Evolutionary conservation across 2,329 filamentous ascomycete species (phyloP).

Genomic region (Samsoniella hepiali): DNA sequence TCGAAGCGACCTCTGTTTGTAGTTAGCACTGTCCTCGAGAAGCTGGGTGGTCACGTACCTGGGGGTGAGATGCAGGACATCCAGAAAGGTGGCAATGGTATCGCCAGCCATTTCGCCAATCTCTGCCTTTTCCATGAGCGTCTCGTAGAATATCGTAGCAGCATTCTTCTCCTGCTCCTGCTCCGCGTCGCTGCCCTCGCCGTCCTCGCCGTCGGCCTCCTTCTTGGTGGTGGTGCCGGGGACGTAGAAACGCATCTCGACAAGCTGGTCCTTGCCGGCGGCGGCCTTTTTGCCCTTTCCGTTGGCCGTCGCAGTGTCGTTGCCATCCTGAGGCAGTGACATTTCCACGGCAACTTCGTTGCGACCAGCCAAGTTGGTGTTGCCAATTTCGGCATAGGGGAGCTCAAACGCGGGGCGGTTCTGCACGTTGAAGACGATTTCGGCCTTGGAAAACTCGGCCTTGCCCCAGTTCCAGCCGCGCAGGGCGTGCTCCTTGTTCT

Average conservation of each 20-base stretch:
- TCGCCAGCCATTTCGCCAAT: conserved; percentile 99
- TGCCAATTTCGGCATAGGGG: conserved; percentile 94
- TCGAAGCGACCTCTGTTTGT: conserved; percentile 86
- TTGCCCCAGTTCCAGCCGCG: conserved; percentile 99
- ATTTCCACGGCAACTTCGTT: conserved; percentile 98
- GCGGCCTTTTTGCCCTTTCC: conserved; percentile 84
- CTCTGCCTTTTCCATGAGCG: conserved; percentile 95
- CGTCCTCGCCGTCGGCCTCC: conserved; percentile 63
- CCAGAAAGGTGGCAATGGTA: conserved; percentile 94
- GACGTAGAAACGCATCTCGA: conserved; percentile 99
- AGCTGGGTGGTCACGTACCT: conserved; percentile 50
- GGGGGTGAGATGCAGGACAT: conserved; percentile 94
- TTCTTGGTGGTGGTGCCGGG: conserved; percentile 83
- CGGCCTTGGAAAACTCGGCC: conserved; percentile 91
- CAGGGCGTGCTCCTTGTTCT: conserved; percentile 89
- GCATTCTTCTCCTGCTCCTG: conserved; percentile 87
- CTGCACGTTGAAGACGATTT: conserved; percentile 94
- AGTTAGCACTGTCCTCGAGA: conserved; percentile 24
- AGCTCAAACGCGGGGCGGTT: conserved; percentile 96
- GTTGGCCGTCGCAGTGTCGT: conserved; percentile 70
- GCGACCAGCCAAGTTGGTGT: conserved; percentile 95
- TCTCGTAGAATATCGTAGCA: conserved; percentile 96
- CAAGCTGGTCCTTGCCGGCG: conserved; percentile 85
- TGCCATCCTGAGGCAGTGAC: conserved; percentile 67
- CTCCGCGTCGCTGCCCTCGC: conserved; percentile 54